These are phyloP conservation scores for Gyromitra esculenta DNA, from an alignment of 2,329 filamentous ascomycete genomes.

Conservation along the genomic window DNA sequence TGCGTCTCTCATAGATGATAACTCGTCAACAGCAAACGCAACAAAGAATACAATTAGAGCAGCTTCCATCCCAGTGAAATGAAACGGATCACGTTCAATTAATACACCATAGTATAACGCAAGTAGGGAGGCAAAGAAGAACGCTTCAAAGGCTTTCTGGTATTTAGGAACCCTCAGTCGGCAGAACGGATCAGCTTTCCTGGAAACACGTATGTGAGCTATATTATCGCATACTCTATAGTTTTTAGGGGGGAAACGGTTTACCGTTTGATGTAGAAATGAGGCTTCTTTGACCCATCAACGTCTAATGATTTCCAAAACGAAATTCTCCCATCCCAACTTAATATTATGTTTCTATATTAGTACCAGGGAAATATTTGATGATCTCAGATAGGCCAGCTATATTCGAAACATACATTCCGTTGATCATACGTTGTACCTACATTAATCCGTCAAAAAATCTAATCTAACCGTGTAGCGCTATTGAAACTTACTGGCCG, in stretches of 20 bases:
- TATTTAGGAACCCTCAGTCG: conserved; percentile 82
- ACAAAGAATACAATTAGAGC: conserved; percentile 85
- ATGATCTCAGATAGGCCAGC: neutral
- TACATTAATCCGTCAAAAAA: conserved; percentile 24
- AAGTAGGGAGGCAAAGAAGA: conserved; percentile 81
- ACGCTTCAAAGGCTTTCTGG: conserved; percentile 82
- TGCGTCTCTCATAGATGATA: conserved; percentile 85
- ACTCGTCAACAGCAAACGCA: conserved; percentile 86
- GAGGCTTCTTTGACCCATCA: conserved; percentile 76
- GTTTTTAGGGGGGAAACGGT: conserved; percentile 18
- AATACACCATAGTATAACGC: conserved; percentile 87
- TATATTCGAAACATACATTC: conserved; percentile 64
- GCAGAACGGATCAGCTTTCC: conserved; percentile 76
- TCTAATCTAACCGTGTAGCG: neutral
- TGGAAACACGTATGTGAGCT: conserved; percentile 58
- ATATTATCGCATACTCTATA: conserved; percentile 27
- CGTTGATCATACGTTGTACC: conserved; percentile 78
- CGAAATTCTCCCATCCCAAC: conserved; percentile 83
- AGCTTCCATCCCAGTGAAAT: conserved; percentile 75
- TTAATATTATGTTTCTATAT: conserved; percentile 32
- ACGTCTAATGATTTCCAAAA: conserved; percentile 85
- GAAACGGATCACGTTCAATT: conserved; percentile 73
- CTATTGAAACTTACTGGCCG: conserved; percentile 67
- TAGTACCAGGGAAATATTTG: conserved; percentile 20
- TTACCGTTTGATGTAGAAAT: conserved; percentile 73